These are phyloP conservation scores for Hymenoscyphus salicellus DNA, from an alignment of 2,329 filamentous ascomycete species.

Conservation along the genomic window DNA sequence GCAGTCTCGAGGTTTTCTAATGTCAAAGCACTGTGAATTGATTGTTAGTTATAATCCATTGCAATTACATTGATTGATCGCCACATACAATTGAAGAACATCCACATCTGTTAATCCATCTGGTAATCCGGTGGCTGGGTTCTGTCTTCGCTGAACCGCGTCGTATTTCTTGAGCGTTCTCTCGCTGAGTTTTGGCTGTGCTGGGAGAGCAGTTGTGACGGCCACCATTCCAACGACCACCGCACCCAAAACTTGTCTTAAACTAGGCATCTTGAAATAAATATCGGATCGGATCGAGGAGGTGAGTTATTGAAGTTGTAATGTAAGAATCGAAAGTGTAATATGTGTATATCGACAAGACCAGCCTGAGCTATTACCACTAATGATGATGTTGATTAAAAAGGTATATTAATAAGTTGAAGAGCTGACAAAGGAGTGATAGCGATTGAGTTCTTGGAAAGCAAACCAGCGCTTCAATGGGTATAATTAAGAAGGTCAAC, in stretches of 20 bases:
- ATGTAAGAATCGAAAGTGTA: conserved; percentile 6
- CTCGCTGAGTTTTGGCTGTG: conserved; percentile 28
- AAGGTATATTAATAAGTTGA: conserved; percentile 12
- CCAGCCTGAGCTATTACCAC: conserved; percentile 35
- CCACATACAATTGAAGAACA: conserved; percentile 51
- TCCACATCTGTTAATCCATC: conserved; percentile 47
- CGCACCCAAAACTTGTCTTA: conserved; percentile 31
- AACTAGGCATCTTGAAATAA: conserved; percentile 31
- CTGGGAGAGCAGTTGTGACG: conserved; percentile 31
- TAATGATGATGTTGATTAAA: conserved; percentile 16
- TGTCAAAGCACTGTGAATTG: conserved; percentile 57
- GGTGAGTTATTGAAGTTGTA: neutral
- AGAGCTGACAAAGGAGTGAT: conserved; percentile 26
- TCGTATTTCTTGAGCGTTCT: conserved; percentile 29
- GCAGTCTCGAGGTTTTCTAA: conserved; percentile 71
- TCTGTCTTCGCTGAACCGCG: conserved; percentile 26
- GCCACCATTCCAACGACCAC: conserved; percentile 29
- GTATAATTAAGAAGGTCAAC: conserved; percentile 25
- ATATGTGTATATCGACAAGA: conserved; percentile 29
- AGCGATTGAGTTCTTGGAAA: conserved; percentile 33
- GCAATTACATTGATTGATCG: neutral
- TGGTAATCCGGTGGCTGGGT: conserved; percentile 34
- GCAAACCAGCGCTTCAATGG: conserved; percentile 36
- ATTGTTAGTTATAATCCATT: neutral
- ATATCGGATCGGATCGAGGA: neutral